These are phyloP conservation scores for Dendrostoma leiphaemia DNA, from an alignment of 2,329 filamentous ascomycete species.

Conservation along the genomic window DNA sequence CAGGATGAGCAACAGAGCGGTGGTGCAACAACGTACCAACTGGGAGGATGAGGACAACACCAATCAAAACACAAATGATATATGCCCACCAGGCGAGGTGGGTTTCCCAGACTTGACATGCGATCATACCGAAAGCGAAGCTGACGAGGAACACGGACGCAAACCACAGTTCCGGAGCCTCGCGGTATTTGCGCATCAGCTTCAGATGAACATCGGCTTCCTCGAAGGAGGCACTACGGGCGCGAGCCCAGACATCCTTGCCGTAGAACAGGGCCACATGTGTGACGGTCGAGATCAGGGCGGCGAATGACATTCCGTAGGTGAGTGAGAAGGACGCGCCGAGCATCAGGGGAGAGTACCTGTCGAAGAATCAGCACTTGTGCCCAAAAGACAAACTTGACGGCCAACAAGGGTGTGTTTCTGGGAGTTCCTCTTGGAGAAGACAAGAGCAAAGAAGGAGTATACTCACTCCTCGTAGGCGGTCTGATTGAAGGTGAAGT, in stretches of 20 bases:
- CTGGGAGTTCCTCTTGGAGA: too few relatives aligned
- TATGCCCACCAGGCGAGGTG: constrained; percentile 44
- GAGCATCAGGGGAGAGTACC: constrained; percentile 50
- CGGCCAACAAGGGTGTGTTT: too few relatives aligned
- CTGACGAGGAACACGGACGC: constrained; percentile 42
- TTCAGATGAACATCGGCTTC: constrained; percentile 50
- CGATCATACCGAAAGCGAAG: constrained; percentile 45
- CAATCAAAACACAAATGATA: constrained; percentile 39
- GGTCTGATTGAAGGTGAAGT: constrained; percentile 40
- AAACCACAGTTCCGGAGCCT: constrained; percentile 60
- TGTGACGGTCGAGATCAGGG: constrained; percentile 50
- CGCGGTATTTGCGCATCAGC: constrained; percentile 56
- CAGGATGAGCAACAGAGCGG: too few relatives aligned
- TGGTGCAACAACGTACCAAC: constrained; percentile 26
- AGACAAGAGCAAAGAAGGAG: too few relatives aligned
- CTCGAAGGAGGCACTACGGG: constrained; percentile 32
- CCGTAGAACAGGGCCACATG: constrained; percentile 54
- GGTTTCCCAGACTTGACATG: constrained; percentile 34
- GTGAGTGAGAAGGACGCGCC: constrained; percentile 53
- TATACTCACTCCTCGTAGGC: constrained; percentile 42
- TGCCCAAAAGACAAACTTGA: too few relatives aligned
- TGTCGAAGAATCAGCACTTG: too few relatives aligned
- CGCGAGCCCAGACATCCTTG: constrained; percentile 22
- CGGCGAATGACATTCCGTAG: constrained; percentile 58
- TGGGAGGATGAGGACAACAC: constrained; percentile 39